These are phyloP conservation scores for Hypoxylon sp. DNA, from an alignment of 2,329 filamentous ascomycete species.

Conservation along the genomic window DNA sequence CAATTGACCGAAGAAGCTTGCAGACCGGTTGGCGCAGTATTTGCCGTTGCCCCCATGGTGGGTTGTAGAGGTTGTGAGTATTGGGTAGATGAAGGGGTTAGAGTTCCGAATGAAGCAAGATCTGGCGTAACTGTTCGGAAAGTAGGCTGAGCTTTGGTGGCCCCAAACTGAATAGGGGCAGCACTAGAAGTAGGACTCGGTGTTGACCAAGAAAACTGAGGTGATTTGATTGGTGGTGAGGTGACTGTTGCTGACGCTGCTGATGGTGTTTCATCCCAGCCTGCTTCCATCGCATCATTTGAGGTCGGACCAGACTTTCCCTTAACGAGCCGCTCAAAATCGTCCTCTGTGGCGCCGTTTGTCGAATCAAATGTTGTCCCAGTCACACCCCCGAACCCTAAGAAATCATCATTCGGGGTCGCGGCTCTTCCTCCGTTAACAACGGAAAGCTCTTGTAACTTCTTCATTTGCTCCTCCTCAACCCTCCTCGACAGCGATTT, in stretches of 20 bases:
- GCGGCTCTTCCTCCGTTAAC: conserved; percentile 65
- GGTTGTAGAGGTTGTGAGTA: conserved; percentile 74
- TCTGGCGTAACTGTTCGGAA: conserved; percentile 74
- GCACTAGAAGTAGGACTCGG: conserved; percentile 61
- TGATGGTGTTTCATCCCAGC: conserved; percentile 64
- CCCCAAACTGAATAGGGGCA: conserved; percentile 53
- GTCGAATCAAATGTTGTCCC: conserved; percentile 69
- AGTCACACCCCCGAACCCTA: conserved; percentile 78
- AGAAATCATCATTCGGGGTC: conserved; percentile 74
- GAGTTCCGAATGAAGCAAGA: conserved; percentile 67
- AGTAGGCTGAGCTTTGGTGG: conserved; percentile 58
- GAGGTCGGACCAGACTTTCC: conserved; percentile 69
- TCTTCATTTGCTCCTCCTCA: conserved; percentile 89
- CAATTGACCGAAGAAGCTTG: conserved; percentile 59
- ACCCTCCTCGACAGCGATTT: conserved; percentile 83
- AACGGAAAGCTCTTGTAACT: conserved; percentile 84
- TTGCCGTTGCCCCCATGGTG: conserved; percentile 44
- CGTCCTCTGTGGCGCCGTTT: conserved; percentile 73
- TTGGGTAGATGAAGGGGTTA: conserved; percentile 73
- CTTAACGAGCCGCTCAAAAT: conserved; percentile 92
- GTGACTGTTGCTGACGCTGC: conserved; percentile 50
- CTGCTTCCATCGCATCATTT: conserved; percentile 61
- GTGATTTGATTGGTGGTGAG: conserved; percentile 55
- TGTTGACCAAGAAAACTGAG: conserved; percentile 75
- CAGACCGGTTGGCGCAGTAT: conserved; percentile 46